Percentiles rank a stretch among this genome's conserved stretches.
These are phyloP conservation scores for Chernovozyma aurita DNA, from an alignment of 1,139 yeast genomes.

Conservation along the genomic window DNA sequence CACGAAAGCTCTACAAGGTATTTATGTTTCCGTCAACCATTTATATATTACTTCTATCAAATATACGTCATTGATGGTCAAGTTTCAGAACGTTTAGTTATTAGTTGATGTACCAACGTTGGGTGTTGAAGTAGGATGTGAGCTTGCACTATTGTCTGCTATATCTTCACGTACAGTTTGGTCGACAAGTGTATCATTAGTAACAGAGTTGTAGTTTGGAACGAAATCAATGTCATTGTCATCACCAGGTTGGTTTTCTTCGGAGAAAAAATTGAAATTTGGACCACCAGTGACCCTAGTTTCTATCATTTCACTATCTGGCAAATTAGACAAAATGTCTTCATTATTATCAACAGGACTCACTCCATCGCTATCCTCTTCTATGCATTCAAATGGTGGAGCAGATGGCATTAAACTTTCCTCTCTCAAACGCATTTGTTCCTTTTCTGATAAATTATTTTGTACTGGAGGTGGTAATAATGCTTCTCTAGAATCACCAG, in stretches of 20 bases:
- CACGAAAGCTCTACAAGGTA: too few relatives aligned
- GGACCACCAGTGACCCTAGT: neutral
- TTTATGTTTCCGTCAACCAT: too few relatives aligned
- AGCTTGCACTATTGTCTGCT: too few relatives aligned
- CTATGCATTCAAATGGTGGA: slow-evolving; percentile 36
- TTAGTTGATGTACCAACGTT: too few relatives aligned
- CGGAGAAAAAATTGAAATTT: slow-evolving; percentile 14
- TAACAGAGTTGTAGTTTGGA: slow-evolving; percentile 32
- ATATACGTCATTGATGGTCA: too few relatives aligned
- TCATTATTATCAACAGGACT: slow-evolving; percentile 11
- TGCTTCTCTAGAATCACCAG: slow-evolving; percentile 4
- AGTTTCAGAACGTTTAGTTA: too few relatives aligned
- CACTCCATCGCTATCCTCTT: slow-evolving; percentile 18
- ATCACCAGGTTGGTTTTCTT: slow-evolving; percentile 8
- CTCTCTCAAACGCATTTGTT: slow-evolving; percentile 48
- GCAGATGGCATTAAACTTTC: slow-evolving; percentile 59
- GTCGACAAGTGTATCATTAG: slow-evolving; percentile 17
- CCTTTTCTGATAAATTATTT: slow-evolving; percentile 45
- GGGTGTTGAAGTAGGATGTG: too few relatives aligned
- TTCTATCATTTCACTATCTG: neutral
- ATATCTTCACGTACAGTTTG: too few relatives aligned
- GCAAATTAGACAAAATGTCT: slow-evolving; percentile 8
- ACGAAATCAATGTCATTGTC: slow-evolving; percentile 28
- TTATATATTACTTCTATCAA: too few relatives aligned
- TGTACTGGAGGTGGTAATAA: slow-evolving; percentile 17